phyloP scores from a whole-genome alignment of 805 yeast species.

The Yamadazyma nakazawae region DNA sequence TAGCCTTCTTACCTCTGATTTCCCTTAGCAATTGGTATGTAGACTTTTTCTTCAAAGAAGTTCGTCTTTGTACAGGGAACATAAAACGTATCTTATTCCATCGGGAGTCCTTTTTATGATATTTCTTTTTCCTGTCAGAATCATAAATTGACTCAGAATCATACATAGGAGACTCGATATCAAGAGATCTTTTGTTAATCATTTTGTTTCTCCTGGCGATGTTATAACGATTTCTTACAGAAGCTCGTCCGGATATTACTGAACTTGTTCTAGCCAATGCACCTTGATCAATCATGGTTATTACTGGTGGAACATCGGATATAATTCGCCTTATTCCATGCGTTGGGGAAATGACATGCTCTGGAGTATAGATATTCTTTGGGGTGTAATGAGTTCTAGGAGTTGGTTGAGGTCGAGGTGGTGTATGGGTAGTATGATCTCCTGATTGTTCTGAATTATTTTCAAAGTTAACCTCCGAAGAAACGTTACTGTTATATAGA shows the following conservation, averaged over 20 bases:
- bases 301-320: slow-evolving; percentile 18
- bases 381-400: slow-evolving; percentile 3
- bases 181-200: slow-evolving; percentile 16
- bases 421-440: neutral
- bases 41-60: slow-evolving; percentile 24
- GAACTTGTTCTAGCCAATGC: slow-evolving; percentile 25
- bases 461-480: slow-evolving; percentile 1
- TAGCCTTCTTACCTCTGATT: slow-evolving; percentile 13
- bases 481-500: slow-evolving; percentile 16
- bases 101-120: neutral
- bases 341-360: neutral
- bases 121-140: slow-evolving; percentile 5
- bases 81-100: slow-evolving; percentile 15
- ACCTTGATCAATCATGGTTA: slow-evolving; percentile 23
- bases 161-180: slow-evolving; percentile 2
- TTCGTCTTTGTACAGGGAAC: slow-evolving; percentile 35
- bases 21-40: slow-evolving; percentile 12
- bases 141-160: slow-evolving; percentile 7
- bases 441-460: too few species aligned
- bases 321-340: slow-evolving; percentile 1
- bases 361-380: slow-evolving; percentile 6
- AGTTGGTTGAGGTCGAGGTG: neutral
- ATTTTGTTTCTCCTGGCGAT: slow-evolving; percentile 29
- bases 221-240: slow-evolving; percentile 28
- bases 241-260: slow-evolving; percentile 27